Base-by-base conservation (phyloP, 2,329 filamentous ascomycete species). In the Fusarium albosuccineum region DNA sequence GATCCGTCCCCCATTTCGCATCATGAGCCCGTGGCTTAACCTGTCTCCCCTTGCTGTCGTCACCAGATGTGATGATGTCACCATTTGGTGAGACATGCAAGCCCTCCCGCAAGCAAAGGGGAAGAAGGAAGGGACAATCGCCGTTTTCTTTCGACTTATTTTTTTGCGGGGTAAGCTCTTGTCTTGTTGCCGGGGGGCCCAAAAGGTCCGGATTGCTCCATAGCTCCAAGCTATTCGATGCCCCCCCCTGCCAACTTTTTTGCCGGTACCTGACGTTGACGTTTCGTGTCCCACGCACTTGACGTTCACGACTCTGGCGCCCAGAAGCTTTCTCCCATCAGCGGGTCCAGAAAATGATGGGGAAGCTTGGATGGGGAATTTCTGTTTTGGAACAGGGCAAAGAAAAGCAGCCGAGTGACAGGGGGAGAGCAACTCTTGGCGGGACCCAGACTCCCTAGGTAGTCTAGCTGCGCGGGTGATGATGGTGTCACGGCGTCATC, bases 31-130 rank as follows among this genome's bases (percentile, higher is more conserved):
- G 62, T 74, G 73, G 70, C 71, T 68, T 70, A 61, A 22, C 57
- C 59, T 52, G 39, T 57, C 49, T 66, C 52, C 57, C 62, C 62
- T 57, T 62, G 69, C 17, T 76, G 75, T 78, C 76, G 75, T 76
- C 70, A 77, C 76, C 75, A 74, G 76, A 69, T 72, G 61, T 66
- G 63, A 79, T 81, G 79, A 81, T 79, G 79, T 81, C 79, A 81
- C 77, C 76, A 81, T 75, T 73, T 70, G 58, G 59, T 68, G 60
- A 63, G 69, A 70, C 64, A 61, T 37, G 26, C 27, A 37, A 5
- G 30, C 44, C 37, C n/a, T 17, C 39, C 37, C 16, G 13, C 14
- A 10, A 33, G 30, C 8, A 10, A 33, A 33, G 30, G 30, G 10
- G 10, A 10, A 33, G 30, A 33, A 33, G 10, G 30, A 33, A 33